These are phyloP conservation scores for Coemansia sp. DNA, from an alignment of 192 early-diverging fungal species.

Conservation along the genomic window DNA sequence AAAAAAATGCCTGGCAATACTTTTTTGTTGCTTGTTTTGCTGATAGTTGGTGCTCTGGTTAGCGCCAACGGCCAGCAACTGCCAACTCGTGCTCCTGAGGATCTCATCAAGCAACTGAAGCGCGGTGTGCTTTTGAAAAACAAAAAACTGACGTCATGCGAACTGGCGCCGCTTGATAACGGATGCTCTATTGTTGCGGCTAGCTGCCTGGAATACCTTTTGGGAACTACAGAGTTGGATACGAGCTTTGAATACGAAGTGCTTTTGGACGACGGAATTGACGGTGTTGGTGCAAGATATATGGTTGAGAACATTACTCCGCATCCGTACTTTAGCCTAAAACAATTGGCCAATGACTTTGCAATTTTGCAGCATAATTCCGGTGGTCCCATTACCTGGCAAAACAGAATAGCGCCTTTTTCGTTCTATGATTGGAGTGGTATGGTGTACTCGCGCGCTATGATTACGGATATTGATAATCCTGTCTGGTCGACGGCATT, in stretches of 20 bases:
- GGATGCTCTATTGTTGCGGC: neutral
- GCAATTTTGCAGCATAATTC: constrained; percentile 7
- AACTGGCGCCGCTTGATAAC: constrained; percentile 10
- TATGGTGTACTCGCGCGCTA: neutral
- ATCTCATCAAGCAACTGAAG: neutral
- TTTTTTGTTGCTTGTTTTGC: too few species aligned
- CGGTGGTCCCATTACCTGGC: neutral
- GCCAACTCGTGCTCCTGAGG: neutral
- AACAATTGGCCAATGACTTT: neutral
- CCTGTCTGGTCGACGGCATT: neutral
- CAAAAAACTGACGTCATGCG: constrained; percentile 12
- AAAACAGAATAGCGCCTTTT: neutral
- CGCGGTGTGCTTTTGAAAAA: constrained; percentile 10
- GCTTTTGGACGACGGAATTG: constrained; percentile 3
- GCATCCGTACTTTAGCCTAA: constrained; percentile 1
- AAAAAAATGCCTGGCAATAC: too few species aligned
- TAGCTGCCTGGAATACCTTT: constrained; percentile 7
- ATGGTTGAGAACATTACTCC: neutral
- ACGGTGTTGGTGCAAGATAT: constrained; percentile 1
- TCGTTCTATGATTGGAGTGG: neutral
- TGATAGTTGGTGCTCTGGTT: neutral
- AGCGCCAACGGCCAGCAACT: neutral
- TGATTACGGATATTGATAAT: neutral
- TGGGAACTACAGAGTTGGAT: constrained; percentile 1
- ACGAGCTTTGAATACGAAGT: constrained; percentile 7